Conservation (phyloP, 768 basidiomycete genomes). For the Boletus rubescentipes region DNA sequence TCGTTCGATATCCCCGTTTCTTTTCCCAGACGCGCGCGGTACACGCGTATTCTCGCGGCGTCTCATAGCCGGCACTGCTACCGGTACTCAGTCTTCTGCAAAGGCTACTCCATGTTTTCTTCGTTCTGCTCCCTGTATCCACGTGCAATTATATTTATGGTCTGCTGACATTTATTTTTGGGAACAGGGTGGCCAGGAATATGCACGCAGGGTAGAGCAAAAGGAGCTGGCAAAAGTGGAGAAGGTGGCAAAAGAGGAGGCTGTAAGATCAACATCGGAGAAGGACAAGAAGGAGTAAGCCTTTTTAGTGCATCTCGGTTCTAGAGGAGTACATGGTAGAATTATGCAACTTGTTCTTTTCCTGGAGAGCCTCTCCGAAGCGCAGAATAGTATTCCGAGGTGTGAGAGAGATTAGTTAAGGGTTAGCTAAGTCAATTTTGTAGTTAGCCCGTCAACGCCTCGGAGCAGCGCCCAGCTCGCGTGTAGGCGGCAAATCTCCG, state of each 20-base stretch:
- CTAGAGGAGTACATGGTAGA: background rate
- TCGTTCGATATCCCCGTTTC: background rate
- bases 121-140: constrained; percentile 4
- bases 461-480: constrained; percentile 14
- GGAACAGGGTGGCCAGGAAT: constrained; percentile 82
- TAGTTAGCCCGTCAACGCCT: constrained; percentile 21
- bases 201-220: constrained; percentile 62
- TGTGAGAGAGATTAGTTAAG: constrained; percentile 6
- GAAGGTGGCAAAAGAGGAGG: constrained; percentile 35
- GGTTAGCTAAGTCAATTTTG: constrained; percentile 25
- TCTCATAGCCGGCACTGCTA: constrained; percentile 14
- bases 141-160: constrained; percentile 4
- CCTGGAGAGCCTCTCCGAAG: no score
- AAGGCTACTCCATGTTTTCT: constrained; percentile 6
- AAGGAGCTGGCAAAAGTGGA: constrained; percentile 39
- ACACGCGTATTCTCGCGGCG: constrained; percentile 1
- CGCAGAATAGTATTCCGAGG: no score
- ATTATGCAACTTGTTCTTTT: no score
- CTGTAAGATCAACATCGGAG: constrained; percentile 10
- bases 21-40: constrained; percentile 8
- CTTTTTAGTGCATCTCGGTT: constrained; percentile 3
- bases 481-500: background rate
- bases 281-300: constrained; percentile 34
- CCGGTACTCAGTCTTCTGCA: background rate
- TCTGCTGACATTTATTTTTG: constrained; percentile 12